Evolutionary conservation across 2,329 filamentous ascomycete species (phyloP).

Genomic region (Bipolaris bicolor): DNA sequence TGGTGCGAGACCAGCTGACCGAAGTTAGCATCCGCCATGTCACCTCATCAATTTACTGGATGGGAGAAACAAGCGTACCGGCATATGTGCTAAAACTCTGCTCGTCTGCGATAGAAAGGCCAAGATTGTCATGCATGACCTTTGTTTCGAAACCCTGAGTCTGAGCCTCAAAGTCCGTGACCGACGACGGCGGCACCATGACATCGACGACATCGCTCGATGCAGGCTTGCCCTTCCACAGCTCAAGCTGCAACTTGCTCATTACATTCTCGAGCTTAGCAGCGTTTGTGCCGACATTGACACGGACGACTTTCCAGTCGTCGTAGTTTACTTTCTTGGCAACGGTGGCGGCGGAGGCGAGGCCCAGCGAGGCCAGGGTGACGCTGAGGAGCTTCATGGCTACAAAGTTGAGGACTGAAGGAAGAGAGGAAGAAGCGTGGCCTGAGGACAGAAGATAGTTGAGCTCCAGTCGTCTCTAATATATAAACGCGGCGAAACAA

Average conservation of each 20-base stretch:
- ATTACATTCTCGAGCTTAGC: slow-evolving; percentile 39
- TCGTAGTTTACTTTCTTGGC: slow-evolving; percentile 42
- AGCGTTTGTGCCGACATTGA: slow-evolving; percentile 39
- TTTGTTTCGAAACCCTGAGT: slow-evolving; percentile 35
- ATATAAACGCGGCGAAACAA: background rate
- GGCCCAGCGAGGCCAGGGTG: slow-evolving; percentile 38
- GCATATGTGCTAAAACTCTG: slow-evolving; percentile 39
- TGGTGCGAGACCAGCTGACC: slow-evolving; percentile 36
- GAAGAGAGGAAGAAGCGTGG: slow-evolving; percentile 8
- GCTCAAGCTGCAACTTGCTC: slow-evolving; percentile 39
- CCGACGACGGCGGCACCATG: slow-evolving; percentile 41
- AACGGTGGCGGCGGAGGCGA: slow-evolving; percentile 43
- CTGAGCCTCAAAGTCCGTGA: slow-evolving; percentile 37
- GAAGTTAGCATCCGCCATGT: slow-evolving; percentile 23
- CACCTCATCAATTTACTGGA: background rate
- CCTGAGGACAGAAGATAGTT: background rate
- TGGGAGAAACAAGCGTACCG: slow-evolving; percentile 27
- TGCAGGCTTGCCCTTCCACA: slow-evolving; percentile 45
- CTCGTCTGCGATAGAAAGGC: slow-evolving; percentile 44
- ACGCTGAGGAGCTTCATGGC: slow-evolving; percentile 43
- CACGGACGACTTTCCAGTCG: slow-evolving; percentile 47
- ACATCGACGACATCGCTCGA: slow-evolving; percentile 45
- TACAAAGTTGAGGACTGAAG: too few relatives aligned
- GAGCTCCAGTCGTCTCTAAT: background rate
- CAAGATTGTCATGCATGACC: slow-evolving; percentile 49